These are phyloP conservation scores for Mesembryanthemum crystallinum DNA, from an alignment of 148 eudicot species.

Conservation along the genomic window DNA sequence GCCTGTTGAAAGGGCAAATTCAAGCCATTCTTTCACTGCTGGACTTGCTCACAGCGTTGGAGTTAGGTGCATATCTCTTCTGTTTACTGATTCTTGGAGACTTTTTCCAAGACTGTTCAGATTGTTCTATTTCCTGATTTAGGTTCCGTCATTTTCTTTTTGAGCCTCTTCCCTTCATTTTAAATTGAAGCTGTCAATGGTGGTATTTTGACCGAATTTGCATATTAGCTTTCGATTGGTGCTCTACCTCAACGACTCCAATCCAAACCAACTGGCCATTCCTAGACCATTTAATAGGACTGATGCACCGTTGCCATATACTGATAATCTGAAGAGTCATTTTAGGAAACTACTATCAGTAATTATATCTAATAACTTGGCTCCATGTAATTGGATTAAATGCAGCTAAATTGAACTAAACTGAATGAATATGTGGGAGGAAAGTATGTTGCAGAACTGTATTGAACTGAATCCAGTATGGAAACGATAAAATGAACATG, in stretches of 20 bases:
- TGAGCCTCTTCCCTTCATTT: background rate
- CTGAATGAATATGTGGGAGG: too few species aligned
- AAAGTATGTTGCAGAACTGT: too few species aligned
- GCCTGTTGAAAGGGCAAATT: conserved; percentile 70
- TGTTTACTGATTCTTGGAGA: background rate
- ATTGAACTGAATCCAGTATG: too few species aligned
- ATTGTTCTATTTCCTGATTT: background rate
- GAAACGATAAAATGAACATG: too few species aligned
- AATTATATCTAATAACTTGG: too few species aligned
- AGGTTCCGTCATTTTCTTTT: background rate
- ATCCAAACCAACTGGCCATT: background rate
- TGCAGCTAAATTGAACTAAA: too few species aligned
- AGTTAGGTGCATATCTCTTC: conserved; percentile 54
- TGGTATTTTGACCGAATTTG: background rate
- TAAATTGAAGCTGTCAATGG: background rate
- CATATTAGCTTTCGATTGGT: background rate
- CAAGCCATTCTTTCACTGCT: conserved; percentile 72
- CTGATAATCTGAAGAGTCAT: too few species aligned
- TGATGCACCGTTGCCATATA: too few species aligned
- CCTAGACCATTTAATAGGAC: too few species aligned
- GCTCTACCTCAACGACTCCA: too few species aligned
- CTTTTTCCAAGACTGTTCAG: background rate
- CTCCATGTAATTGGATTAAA: too few species aligned
- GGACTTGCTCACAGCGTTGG: conserved; percentile 80
- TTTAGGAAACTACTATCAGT: too few species aligned